These are phyloP conservation scores for Eragrostis curvula DNA, from an alignment of 176 grass and related monocot genomes.

Conservation along the genomic window DNA sequence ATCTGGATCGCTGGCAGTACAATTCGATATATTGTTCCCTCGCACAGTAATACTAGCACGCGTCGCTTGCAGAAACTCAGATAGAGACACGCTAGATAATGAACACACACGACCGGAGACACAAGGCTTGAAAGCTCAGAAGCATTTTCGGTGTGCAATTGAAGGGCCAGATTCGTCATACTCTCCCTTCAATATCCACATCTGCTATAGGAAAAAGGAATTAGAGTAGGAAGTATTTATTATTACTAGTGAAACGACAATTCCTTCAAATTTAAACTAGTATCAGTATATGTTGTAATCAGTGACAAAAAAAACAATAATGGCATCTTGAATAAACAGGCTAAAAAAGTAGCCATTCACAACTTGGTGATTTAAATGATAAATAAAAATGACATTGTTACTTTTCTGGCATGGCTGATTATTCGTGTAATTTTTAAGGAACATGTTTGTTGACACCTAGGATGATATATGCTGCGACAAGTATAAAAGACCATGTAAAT, in stretches of 20 bases:
- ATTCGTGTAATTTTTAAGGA: too few relatives aligned
- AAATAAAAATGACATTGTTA: too few relatives aligned
- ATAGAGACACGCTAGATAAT: too few relatives aligned
- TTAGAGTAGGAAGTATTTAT: background rate
- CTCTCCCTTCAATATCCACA: constrained; percentile 59
- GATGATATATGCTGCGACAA: background rate
- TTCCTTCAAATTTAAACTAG: background rate
- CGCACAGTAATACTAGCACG: background rate
- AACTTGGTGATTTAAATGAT: background rate
- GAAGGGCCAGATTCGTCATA: constrained; percentile 56
- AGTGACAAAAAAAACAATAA: background rate
- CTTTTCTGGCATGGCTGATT: too few relatives aligned
- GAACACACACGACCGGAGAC: background rate
- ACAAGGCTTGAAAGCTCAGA: background rate
- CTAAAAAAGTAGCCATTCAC: background rate
- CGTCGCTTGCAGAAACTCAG: constrained; percentile 26
- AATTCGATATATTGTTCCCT: constrained; percentile 5
- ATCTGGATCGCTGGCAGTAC: constrained; percentile 13
- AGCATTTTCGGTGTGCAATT: constrained; percentile 56
- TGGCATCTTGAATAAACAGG: background rate
- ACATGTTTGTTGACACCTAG: too few relatives aligned
- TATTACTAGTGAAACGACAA: background rate
- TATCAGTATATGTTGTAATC: background rate
- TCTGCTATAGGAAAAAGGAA: constrained; percentile 26
- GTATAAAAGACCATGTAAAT: background rate